phyloP scores from a whole-genome alignment of 208 protist species.

The Leishmania tropica region DNA sequence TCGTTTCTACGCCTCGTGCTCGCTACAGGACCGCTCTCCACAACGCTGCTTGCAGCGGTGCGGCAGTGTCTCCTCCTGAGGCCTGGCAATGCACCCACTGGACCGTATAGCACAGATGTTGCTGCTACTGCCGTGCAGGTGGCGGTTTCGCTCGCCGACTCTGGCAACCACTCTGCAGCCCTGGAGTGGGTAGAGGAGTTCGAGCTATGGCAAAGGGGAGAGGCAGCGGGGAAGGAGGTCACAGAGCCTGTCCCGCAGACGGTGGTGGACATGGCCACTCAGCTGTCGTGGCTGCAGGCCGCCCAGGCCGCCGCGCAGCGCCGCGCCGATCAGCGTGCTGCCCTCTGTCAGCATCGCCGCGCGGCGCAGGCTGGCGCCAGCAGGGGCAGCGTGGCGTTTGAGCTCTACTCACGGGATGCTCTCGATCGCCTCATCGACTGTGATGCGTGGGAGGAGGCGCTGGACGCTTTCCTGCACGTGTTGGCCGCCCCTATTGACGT shows the following conservation, averaged over 20 bases:
- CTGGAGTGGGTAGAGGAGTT: slow-evolving; percentile 24
- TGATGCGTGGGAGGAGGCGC: slow-evolving; percentile 32
- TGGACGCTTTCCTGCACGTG: slow-evolving; percentile 18
- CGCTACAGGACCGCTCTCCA: neutral
- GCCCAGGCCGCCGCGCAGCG: neutral
- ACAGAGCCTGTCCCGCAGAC: neutral
- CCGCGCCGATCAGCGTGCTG: slow-evolving; percentile 8
- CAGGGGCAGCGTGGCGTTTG: neutral
- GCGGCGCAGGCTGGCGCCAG: neutral
- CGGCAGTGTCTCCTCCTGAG: slow-evolving; percentile 10
- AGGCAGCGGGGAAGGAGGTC: neutral
- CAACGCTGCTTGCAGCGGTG: neutral
- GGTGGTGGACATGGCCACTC: slow-evolving; percentile 3
- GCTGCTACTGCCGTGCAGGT: slow-evolving; percentile 11
- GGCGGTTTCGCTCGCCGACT: slow-evolving; percentile 10
- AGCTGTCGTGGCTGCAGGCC: slow-evolving; percentile 20
- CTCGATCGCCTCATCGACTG: slow-evolving; percentile 21
- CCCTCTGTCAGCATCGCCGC: slow-evolving; percentile 4
- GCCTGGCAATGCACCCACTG: neutral
- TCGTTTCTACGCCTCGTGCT: slow-evolving; percentile 4
- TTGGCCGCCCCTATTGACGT: neutral
- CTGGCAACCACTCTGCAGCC: slow-evolving; percentile 8
- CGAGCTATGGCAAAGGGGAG: neutral
- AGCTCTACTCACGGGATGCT: slow-evolving; percentile 4
- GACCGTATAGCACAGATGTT: neutral